phyloP scores from a whole-genome alignment of 306 rosid species.

The Lathyrus sativus region DNA sequence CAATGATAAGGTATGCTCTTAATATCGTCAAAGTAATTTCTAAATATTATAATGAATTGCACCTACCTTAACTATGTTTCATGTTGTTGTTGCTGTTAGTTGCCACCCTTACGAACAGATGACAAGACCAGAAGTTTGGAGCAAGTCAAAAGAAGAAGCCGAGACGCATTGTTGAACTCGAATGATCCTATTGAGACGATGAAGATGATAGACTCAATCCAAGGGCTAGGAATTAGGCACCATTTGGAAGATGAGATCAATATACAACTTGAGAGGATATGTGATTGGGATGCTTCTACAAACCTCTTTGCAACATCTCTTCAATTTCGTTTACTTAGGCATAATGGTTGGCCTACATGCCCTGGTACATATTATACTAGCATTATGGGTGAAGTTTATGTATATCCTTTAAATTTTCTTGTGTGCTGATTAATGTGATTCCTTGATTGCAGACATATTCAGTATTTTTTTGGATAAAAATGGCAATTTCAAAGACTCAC shows the following conservation, averaged over 20 bases:
- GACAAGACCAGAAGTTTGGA: conserved; percentile 10
- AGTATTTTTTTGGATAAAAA: conserved; percentile 37
- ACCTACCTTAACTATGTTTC: neutral
- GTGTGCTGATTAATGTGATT: neutral
- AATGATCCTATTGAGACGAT: conserved; percentile 31
- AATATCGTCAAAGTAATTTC: no score
- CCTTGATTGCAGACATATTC: conserved; percentile 33
- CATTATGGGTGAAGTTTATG: neutral
- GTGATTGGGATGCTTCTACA: conserved; percentile 21
- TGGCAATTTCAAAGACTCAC: conserved; percentile 45
- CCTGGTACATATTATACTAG: conserved; percentile 35
- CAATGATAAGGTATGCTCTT: no score
- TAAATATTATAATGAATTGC: no score
- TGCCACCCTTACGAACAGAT: neutral
- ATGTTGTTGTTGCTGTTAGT: conserved; percentile 11
- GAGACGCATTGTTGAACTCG: conserved; percentile 8
- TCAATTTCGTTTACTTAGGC: conserved; percentile 43
- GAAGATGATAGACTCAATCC: conserved; percentile 46
- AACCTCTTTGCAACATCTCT: conserved; percentile 47
- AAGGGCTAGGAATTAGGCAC: conserved; percentile 43
- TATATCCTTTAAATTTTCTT: neutral
- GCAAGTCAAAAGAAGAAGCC: conserved; percentile 15
- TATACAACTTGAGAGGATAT: neutral
- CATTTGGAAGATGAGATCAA: conserved; percentile 41
- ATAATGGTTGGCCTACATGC: conserved; percentile 17